Evolutionary conservation across 169 alveolate species (phyloP).

Genomic region (Plasmodium gonderi): DNA sequence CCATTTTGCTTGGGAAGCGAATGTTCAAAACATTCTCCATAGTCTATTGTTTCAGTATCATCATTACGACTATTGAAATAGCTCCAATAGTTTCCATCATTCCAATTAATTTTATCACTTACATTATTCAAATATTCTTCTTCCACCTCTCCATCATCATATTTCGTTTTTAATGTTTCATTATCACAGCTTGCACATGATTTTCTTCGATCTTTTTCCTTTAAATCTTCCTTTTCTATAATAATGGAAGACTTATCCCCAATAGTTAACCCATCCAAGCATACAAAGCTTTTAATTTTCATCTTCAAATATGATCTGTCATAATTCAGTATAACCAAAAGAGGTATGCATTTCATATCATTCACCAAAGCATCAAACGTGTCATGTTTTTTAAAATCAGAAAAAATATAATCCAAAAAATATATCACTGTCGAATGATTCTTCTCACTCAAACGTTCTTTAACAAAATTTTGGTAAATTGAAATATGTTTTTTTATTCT

Average conservation of each 20-base stretch:
- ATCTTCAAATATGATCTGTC: constrained; percentile 24
- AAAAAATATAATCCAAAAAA: constrained; percentile 60
- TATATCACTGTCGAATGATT: constrained; percentile 41
- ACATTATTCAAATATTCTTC: not conserved
- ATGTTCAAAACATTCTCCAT: not conserved
- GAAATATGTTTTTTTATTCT: constrained; percentile 16
- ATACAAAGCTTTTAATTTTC: constrained; percentile 1
- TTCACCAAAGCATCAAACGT: not conserved
- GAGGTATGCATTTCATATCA: constrained; percentile 24
- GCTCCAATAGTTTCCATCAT: not conserved
- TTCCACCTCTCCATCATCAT: not conserved
- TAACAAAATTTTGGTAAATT: constrained; percentile 20
- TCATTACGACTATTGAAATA: not conserved
- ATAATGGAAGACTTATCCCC: not conserved
- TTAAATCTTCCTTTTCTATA: not conserved
- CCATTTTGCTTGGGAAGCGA: not conserved
- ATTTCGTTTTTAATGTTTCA: not conserved
- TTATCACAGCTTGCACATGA: not conserved
- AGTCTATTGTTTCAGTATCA: not conserved
- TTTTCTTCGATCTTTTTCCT: not conserved
- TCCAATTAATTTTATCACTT: not conserved
- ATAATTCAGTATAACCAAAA: constrained; percentile 32
- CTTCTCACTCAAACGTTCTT: constrained; percentile 45
- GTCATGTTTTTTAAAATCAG: constrained; percentile 65
- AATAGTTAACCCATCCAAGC: not conserved